Base-by-base conservation (phyloP, 768 basidiomycete species). In the Pisolithus sp. region DNA sequence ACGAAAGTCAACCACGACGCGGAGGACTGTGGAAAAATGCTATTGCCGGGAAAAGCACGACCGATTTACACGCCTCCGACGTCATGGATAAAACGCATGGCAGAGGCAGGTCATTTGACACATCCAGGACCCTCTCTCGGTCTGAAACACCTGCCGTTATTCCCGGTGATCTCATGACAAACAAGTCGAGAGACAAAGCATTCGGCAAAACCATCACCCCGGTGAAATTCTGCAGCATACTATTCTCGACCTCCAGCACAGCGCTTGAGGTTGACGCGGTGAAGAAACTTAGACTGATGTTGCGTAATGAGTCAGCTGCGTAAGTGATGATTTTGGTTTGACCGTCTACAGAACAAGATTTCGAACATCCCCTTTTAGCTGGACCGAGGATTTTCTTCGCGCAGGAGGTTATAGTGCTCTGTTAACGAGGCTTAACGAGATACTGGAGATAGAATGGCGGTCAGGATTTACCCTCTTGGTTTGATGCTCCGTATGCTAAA, bases 391-490 rank as follows among this genome's bases (percentile, higher is more conserved):
- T 41, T 98, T 98, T 62, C 66, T 96, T 45, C 77, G 77, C 46
- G 68, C 81, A 21, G 91, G 93, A 15, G 96, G 96, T 1, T 99
- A 98, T 61, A 78, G 82, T 9, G 84, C 86, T 2, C 71, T 99
- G 30, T 66, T 97, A 39, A 89, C 85, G 0, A 76, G 92, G 49
- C 70, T 98, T 21, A 89, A 93, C 53, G 94, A 99, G 68, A 77
- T 98, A 17, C 76, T 99, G 1, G 89, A 93, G 59, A 82, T 97
- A 34, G 96, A 99, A 69, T 99, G 96, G 96, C 84, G 95, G 91
- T 90, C 58, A 54, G 82, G 72, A n/a, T 7, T 31, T n/a, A 20
- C 38, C 23, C 13, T 31, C 24, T 7, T 34, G 23, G 49, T 0
- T 46, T 36, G 40, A 18, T 20, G 20, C 20, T 20, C 41, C 48